Evolutionary conservation across 306 rosid species (phyloP), one percentile per base, ranked within the genome.

Genomic region (Gleditsia sinensis): DNA sequence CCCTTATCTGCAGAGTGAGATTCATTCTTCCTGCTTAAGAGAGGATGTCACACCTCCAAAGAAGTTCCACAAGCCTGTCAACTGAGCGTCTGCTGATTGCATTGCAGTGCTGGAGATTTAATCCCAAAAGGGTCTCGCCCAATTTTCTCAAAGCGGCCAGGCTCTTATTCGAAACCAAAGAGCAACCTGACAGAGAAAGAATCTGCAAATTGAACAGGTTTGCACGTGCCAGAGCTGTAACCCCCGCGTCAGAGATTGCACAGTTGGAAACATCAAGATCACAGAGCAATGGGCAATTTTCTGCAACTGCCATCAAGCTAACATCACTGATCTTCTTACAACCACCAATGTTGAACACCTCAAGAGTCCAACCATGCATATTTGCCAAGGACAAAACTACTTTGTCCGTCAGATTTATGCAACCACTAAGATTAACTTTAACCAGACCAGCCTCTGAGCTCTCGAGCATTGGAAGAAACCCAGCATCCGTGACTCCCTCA

Each of bases 11-110:
- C 34, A 7, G 37, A 9, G 66, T 9, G 75, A 25, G 20, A 27
- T 49, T 8, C 14, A 46, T 37, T 21, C 45, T 64, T 80, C 77
- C 12, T 45, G 71, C 76, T 90, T 81, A 95, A 73, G 68, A 72
- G 76, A 95, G 96, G 83, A 90, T 86, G 76, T 95, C 96, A 69
- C 97, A 92, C 75, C 78, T 85, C 96, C 92, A 90, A 19, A 90
- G 87, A 71, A 65, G 86, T 62, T 83, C 87, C 74, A 79, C 50
- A 68, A 95, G 96, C 74, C 33, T 78, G 63, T 80, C 84, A 20
- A 90, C 83, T 0, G 87, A 25, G 66, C 86, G 71, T 68, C 80
- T 70, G 85, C 91, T 85, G 83, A 90, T 85, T 30, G 74, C 80
- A 2, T 85, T 92, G 89, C 99, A 95, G 51, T 81, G 82, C 77